These are phyloP conservation scores for Trichoderma asperelloides DNA, from an alignment of 495 filamentous ascomycete species.

Conservation along the genomic window DNA sequence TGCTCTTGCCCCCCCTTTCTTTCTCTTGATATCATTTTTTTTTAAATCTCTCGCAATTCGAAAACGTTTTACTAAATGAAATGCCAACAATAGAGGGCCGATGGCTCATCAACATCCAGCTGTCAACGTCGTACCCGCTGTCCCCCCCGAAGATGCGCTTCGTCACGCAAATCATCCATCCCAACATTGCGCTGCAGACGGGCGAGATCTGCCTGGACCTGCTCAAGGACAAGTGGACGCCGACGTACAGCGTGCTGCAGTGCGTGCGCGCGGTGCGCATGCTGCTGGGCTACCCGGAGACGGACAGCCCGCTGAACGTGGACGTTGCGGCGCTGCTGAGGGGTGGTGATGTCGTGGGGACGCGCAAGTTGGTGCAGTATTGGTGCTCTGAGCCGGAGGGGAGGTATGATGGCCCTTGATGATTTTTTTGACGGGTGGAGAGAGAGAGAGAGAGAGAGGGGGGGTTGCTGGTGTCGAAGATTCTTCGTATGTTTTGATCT, in stretches of 20 bases:
- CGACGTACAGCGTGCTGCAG: constrained; percentile 69
- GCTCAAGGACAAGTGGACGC: constrained; percentile 72
- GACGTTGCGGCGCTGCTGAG: constrained; percentile 75
- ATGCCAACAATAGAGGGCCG: constrained; percentile 55
- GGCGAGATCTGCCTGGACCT: constrained; percentile 94
- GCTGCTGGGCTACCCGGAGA: constrained; percentile 65
- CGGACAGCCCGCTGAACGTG: constrained; percentile 81
- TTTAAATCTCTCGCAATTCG: neutral
- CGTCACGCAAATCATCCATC: constrained; percentile 72
- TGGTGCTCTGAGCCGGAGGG: constrained; percentile 52
- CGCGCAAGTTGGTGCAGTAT: constrained; percentile 72
- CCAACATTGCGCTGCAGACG: constrained; percentile 71
- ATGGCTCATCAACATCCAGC: constrained; percentile 70
- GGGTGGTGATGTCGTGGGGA: constrained; percentile 65
- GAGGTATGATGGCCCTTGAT: constrained; percentile 35
- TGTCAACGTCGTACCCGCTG: constrained; percentile 73
- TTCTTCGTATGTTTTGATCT: neutral
- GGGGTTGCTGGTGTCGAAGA: neutral
- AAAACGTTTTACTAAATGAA: neutral
- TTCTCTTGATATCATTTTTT: constrained; percentile 3
- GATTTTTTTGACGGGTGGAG: too few species aligned
- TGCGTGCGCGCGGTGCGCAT: constrained; percentile 71
- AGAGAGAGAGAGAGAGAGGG: neutral
- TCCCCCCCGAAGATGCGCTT: constrained; percentile 70
- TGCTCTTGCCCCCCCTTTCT: neutral